Base-by-base conservation (phyloP, 495 filamentous ascomycete species). In the Lophiotrema nucula region DNA sequence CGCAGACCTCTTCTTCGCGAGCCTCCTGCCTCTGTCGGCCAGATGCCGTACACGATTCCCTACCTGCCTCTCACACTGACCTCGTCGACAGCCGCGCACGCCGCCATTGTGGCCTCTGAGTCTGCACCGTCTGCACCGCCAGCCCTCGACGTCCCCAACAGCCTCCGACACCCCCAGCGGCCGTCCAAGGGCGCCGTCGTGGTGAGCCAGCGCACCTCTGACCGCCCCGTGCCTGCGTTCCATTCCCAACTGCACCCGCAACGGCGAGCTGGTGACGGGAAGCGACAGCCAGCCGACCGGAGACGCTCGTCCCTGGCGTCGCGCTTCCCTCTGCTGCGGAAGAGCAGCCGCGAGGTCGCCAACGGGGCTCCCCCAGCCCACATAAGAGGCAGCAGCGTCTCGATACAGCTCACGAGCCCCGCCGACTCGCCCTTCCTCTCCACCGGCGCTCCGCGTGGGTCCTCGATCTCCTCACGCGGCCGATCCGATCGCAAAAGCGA, bases 261-360 rank as follows among this genome's bases (percentile, higher is more conserved):
- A n/a, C 31, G 8, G 31, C 31, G 31, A 35, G 39, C 39, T 21
- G 10, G 6, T 21, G 10, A 10, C 19, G 10, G 10, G 10, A 6
- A 8, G 11, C 39, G 39, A 6, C 39, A 8, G 11, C 19, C 8
- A 8, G 39, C 8, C 39, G 19, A 43, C 10, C 39, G 39, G 10
- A 42, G 58, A 6, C 58, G 58, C 50, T 61, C 58, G 1, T 53
- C 58, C 35, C 50, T 61, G 39, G 46, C 58, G 2, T 55, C 50
- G 23, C 56, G 56, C 48, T 60, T 60, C 26, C 56, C 56, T 6
- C 58, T 61, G 42, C 58, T 61, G 50, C 58, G 58, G 22, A 61
- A 61, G 51, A 16, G 18, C 39, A 55, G 50, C 45, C 58, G 58
- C 43, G 58, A 61, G 43, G 44, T 18, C 26, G 15, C 55, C n/a